phyloP scores from a whole-genome alignment of 441 rosid genomes.

The Bocquillonia castaneifolia region DNA sequence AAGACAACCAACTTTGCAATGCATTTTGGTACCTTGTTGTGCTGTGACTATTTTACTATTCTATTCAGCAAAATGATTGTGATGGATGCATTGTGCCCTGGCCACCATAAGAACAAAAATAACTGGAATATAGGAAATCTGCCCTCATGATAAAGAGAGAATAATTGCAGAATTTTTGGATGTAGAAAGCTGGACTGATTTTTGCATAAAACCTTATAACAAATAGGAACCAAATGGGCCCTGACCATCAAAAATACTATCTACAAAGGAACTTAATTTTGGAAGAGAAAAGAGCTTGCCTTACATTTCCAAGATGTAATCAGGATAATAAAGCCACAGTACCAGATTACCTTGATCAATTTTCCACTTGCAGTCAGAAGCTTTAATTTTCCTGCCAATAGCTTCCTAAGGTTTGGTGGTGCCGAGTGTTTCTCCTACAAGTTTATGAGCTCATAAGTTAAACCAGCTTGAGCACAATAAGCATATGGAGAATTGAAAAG shows the following conservation, averaged over 20 bases:
- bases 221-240: not conserved
- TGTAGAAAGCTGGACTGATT: not conserved
- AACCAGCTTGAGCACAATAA: conserved; percentile 16
- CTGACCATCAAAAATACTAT: not conserved
- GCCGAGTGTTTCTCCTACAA: conserved; percentile 51
- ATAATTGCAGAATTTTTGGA: not conserved
- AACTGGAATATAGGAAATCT: not conserved
- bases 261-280: not conserved
- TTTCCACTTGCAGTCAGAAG: conserved; percentile 64
- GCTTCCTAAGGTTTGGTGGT: conserved; percentile 51
- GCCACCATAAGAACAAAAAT: not conserved
- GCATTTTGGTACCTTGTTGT: not conserved
- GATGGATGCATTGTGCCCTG: not conserved
- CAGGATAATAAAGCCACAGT: not conserved
- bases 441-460: conserved; percentile 18
- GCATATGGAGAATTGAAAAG: not conserved
- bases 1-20: not conserved
- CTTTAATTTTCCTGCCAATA: conserved; percentile 64
- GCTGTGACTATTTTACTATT: not conserved
- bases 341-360: conserved; percentile 58
- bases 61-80: not conserved
- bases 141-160: not conserved
- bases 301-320: not conserved
- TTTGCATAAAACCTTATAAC: not conserved
- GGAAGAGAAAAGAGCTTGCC: not conserved